phyloP scores from a whole-genome alignment of 2,329 filamentous ascomycete species.

The Monosporascus sp. region DNA sequence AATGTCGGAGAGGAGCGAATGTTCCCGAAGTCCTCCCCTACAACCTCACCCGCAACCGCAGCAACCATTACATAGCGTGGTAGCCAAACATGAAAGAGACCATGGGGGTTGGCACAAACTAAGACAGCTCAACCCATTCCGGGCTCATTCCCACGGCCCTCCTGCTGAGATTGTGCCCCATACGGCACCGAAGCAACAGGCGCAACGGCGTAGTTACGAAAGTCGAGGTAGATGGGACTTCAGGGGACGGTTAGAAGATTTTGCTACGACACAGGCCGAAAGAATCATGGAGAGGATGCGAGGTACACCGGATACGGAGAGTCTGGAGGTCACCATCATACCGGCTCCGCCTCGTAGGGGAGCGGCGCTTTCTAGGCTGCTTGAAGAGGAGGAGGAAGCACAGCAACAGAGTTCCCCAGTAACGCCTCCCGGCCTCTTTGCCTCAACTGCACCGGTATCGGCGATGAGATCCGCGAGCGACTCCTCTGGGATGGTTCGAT shows the following conservation, averaged over 20 bases:
- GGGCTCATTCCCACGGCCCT: conserved; percentile 16
- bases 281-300: conserved; percentile 51
- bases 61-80: conserved; percentile 1
- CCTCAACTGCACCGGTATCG: conserved; percentile 2
- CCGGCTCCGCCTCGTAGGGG: conserved; percentile 56
- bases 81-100: conserved; percentile 5
- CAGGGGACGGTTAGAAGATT: conserved; percentile 52
- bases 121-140: conserved; percentile 17
- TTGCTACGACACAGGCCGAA: conserved; percentile 56
- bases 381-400: conserved; percentile 45
- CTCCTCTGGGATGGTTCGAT: conserved; percentile 5
- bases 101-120: conserved; percentile 12
- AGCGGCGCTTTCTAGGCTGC: conserved; percentile 48
- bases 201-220: conserved; percentile 19
- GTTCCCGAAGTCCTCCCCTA: conserved; percentile 5
- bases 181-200: conserved; percentile 19
- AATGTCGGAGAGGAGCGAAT: conserved; percentile 9
- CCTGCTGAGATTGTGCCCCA: conserved; percentile 28
- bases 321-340: conserved; percentile 54
- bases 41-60: conserved; percentile 6
- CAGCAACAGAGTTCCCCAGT: conserved; percentile 2
- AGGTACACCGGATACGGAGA: conserved; percentile 48
- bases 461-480: conserved; percentile 5
- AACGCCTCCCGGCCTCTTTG: background rate
- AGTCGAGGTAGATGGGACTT: conserved; percentile 47